phyloP scores from a whole-genome alignment of 331 rosid genomes.

The Acacia pycnantha region DNA sequence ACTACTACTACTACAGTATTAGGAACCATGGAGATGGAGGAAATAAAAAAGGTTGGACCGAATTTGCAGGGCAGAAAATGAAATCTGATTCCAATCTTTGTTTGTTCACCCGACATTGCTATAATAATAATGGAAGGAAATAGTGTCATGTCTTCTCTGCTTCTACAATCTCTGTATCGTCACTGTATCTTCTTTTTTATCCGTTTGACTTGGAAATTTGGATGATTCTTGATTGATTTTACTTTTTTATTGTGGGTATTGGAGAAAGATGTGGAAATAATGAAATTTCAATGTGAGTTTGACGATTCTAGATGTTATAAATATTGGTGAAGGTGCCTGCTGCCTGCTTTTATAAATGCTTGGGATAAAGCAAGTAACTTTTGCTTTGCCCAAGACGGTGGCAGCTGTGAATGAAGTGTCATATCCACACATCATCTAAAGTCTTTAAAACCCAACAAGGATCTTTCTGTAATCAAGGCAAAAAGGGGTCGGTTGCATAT shows the following conservation, averaged over 20 bases:
- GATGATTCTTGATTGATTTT: not conserved
- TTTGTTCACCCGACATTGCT: conserved; percentile 33
- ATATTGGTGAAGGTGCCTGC: conserved; percentile 1
- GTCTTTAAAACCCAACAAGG: not conserved
- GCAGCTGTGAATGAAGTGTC: conserved; percentile 28
- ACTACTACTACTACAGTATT: not conserved
- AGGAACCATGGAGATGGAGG: not conserved
- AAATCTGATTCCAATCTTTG: conserved; percentile 26
- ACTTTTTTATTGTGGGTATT: too few relatives aligned
- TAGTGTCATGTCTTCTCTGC: not conserved
- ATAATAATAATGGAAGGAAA: conserved; percentile 29
- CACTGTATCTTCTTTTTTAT: not conserved
- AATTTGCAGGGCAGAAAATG: conserved; percentile 33
- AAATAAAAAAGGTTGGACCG: not conserved
- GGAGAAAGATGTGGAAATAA: not conserved
- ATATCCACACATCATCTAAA: not conserved
- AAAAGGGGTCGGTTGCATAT: not conserved
- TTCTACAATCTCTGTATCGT: not conserved
- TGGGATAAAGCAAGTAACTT: conserved; percentile 25
- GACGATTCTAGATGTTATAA: not conserved
- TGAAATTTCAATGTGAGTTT: not conserved
- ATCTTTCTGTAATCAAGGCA: not conserved
- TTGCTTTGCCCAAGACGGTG: conserved; percentile 33
- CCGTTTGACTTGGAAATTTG: not conserved
- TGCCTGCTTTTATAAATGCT: conserved; percentile 13